Conservation (phyloP, 2,329 filamentous ascomycete species). For the Xylariales sp. region DNA sequence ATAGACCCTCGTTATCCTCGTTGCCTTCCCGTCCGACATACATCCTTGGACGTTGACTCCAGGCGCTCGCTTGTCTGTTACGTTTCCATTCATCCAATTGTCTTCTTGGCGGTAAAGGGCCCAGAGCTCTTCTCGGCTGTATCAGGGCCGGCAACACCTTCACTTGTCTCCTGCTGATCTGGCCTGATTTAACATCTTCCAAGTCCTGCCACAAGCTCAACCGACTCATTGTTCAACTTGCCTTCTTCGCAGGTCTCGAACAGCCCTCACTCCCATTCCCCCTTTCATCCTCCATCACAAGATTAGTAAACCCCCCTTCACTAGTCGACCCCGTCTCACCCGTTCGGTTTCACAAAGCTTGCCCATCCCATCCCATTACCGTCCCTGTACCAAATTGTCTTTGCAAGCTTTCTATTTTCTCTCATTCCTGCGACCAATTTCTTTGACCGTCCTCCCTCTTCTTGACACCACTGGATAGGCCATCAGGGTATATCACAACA, state of each 20-base stretch:
- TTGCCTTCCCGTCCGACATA: not conserved
- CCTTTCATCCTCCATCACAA: conserved; percentile 34
- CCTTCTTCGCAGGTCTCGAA: conserved; percentile 14
- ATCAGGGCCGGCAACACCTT: conserved; percentile 34
- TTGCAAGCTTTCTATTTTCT: conserved; percentile 14
- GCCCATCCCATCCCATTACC: conserved; percentile 24
- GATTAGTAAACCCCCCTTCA: conserved; percentile 40
- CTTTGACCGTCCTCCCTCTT: not conserved
- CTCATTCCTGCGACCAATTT: conserved; percentile 18
- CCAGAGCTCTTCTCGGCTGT: conserved; percentile 36
- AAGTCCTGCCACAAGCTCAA: conserved; percentile 26
- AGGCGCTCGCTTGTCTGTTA: conserved; percentile 1
- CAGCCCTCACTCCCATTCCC: conserved; percentile 31
- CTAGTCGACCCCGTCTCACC: conserved; percentile 34
- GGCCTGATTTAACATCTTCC: conserved; percentile 36
- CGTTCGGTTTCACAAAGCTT: conserved; percentile 32
- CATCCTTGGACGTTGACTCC: conserved; percentile 3
- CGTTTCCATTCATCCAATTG: conserved; percentile 2
- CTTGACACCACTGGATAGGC: not conserved
- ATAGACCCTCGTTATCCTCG: not conserved
- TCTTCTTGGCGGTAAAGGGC: conserved; percentile 31
- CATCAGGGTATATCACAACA: conserved; percentile 10
- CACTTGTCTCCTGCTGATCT: conserved; percentile 39
- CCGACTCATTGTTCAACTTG: conserved; percentile 11
- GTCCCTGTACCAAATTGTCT: conserved; percentile 25